Base-by-base conservation (phyloP, 2,329 filamentous ascomycete genomes). In the Pyrenochaeta sp. region DNA sequence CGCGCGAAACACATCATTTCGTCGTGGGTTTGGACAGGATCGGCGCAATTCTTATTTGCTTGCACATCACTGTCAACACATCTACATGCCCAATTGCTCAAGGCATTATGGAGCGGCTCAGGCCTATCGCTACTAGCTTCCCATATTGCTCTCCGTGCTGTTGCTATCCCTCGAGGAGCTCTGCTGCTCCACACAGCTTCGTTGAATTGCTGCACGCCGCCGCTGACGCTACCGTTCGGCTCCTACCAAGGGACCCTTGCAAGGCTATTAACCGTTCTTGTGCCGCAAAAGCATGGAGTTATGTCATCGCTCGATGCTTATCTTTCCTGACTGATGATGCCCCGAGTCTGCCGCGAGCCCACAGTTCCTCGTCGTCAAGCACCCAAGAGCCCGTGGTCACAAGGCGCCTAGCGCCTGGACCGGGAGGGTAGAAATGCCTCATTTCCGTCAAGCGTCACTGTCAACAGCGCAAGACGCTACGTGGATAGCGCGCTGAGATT, bases 241-340 rank as follows among this genome's bases (percentile, higher is more conserved):
- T 65, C 64, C 58, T 19, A 64, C 64, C 42, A 44, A 10, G 45
- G 49, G 52, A 51, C 52, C 59, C 62, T 52, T 65, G 59, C 54
- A 15, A 46, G 43, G 15, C n/a, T 15, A 54, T 60, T 43, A 57
- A 48, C 55, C 52, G 50, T 59, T 62, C 45, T 48, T 51, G 59
- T 53, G 47, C 54, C 37, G 45, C 45, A 49, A 36, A 46, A 52
- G 44, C 54, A 49, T 37, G 39, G 32, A 51, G 9, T 61, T 59
- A 58, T 69, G 66, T 69, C 64, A 64, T 66, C 32, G 61, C 47
- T 45, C 47, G 40, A 37, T 55, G 64, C 64, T 68, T 69, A 66
- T 65, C 65, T 54, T 48, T 46, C 37, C 49, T 55, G 58, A 55
- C 57, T 56, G 56, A 56, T 54, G 56, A 34, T 45, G 28, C 32